A percentile compares a stretch with the other conserved stretches of the same genome.
These are phyloP conservation scores for Skeletonema potamos DNA, from an alignment of 108 stramenopile genomes.

Conservation along the genomic window DNA sequence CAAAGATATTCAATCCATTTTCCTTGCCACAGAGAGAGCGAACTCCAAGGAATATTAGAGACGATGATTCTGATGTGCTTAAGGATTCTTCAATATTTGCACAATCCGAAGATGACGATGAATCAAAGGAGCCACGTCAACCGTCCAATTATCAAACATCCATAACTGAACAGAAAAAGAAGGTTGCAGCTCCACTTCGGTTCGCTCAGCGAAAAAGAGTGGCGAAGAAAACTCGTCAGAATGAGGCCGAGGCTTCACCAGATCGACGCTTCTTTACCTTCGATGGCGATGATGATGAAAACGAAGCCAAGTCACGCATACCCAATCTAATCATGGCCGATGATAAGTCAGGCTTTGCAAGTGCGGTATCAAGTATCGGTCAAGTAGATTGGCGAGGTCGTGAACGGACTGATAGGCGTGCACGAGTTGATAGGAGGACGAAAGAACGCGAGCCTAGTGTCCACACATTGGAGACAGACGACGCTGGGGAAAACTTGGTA, in stretches of 20 bases:
- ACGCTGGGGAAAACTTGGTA: background rate
- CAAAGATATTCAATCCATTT: background rate
- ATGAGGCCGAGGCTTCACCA: background rate
- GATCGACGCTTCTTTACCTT: background rate
- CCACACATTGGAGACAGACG: background rate
- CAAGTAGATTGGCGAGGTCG: background rate
- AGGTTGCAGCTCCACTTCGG: background rate
- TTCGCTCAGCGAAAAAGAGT: background rate
- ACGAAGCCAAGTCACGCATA: background rate
- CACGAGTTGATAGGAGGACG: background rate
- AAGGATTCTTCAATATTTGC: background rate
- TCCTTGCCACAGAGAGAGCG: background rate
- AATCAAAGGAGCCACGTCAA: background rate
- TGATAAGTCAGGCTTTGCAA: background rate
- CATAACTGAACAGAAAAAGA: background rate
- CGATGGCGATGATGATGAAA: background rate
- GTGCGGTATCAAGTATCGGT: background rate
- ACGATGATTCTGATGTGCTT: background rate
- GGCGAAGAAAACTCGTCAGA: background rate
- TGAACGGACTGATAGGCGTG: background rate
- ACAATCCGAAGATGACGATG: background rate
- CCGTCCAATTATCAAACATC: background rate
- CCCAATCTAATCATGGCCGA: background rate
- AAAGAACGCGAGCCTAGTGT: background rate
- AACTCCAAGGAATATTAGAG: background rate